Conservation (phyloP, 1,284 basidiomycete genomes). For the Amylostereum chailletii region DNA sequence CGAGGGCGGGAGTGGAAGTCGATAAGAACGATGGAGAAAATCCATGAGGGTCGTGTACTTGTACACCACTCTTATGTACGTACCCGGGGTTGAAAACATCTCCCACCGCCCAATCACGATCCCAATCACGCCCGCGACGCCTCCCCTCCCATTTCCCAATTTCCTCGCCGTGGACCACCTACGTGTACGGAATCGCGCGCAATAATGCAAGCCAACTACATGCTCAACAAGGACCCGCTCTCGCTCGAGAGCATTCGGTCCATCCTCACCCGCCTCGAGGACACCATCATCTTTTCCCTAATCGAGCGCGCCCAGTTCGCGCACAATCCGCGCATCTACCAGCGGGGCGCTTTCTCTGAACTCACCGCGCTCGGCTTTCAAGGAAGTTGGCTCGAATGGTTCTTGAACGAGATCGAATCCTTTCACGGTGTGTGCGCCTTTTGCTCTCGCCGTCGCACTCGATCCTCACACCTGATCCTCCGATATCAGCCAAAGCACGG, state of each 20-base stretch:
- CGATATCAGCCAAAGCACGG: conserved; percentile 74
- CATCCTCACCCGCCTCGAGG: conserved; percentile 86
- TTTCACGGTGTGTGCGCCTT: conserved; percentile 73
- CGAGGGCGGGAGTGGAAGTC: too few relatives aligned
- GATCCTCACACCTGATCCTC: neutral
- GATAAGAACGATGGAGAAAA: too few relatives aligned
- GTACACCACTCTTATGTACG: too few relatives aligned
- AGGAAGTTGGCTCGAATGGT: conserved; percentile 95
- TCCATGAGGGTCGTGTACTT: too few relatives aligned
- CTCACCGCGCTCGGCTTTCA: conserved; percentile 63
- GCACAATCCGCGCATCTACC: conserved; percentile 88
- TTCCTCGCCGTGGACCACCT: too few relatives aligned
- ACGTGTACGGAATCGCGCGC: neutral
- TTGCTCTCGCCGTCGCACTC: neutral
- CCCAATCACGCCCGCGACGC: too few relatives aligned
- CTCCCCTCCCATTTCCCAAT: too few relatives aligned
- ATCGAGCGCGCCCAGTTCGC: conserved; percentile 98
- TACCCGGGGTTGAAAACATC: too few relatives aligned
- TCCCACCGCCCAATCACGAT: too few relatives aligned
- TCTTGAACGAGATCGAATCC: conserved; percentile 88
- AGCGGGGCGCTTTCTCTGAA: conserved; percentile 72
- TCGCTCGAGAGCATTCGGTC: conserved; percentile 81
- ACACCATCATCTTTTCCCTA: conserved; percentile 95
- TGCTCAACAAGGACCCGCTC: conserved; percentile 67
- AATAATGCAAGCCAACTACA: conserved; percentile 63